Evolutionary conservation across 2,329 filamentous ascomycete genomes (phyloP).

Genomic region (Colletotrichum aenigma): DNA sequence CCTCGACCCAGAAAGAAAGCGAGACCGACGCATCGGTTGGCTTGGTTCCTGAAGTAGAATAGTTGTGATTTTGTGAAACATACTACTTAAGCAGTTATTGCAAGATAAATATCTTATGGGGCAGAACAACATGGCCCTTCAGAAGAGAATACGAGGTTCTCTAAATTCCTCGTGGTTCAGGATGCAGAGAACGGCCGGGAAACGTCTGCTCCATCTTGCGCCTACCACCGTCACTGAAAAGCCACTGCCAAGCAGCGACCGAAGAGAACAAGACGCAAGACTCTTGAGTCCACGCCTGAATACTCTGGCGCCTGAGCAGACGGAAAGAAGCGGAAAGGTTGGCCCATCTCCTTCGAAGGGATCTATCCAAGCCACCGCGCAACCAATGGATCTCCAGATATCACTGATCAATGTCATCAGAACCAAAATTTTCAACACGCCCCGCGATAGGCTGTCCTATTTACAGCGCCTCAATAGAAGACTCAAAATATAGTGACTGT

Average conservation of each 20-base stretch:
- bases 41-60: background rate
- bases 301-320: background rate
- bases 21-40: background rate
- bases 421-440: background rate
- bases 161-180: no score
- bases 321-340: background rate
- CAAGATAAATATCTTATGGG: background rate
- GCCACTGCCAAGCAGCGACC: background rate
- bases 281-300: background rate
- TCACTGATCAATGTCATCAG: background rate
- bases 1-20: background rate
- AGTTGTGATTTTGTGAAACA: fast-evolving
- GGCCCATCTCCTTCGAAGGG: background rate
- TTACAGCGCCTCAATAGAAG: background rate
- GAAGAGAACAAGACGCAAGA: background rate
- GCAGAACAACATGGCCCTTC: background rate
- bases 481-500: background rate
- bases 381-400: background rate
- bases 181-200: no score
- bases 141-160: background rate
- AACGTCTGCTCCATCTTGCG: no score
- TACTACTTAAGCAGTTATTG: background rate
- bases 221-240: no score
- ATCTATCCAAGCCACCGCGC: background rate
- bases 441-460: background rate